Conservation (phyloP, 2,329 filamentous ascomycete genomes). For the Pseudogymnoascus sp. region DNA sequence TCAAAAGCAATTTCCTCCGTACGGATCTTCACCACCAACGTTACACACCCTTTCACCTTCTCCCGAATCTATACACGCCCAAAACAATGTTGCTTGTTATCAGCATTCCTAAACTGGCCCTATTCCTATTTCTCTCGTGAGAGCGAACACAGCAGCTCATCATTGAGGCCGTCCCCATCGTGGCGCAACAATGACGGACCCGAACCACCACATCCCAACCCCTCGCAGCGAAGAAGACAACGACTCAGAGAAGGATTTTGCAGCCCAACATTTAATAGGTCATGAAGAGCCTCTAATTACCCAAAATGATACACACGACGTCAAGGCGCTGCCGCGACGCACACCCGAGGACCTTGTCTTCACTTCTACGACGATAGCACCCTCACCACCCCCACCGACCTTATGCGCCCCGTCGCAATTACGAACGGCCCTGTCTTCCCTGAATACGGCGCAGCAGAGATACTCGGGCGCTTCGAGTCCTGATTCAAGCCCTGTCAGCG, state of each 20-base stretch:
- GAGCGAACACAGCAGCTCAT: neutral
- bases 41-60: neutral
- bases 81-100: slow-evolving; percentile 5
- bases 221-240: neutral
- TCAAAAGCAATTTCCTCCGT: slow-evolving; percentile 9
- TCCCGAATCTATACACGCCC: neutral
- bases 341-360: slow-evolving; percentile 11
- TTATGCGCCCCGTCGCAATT: slow-evolving; percentile 37
- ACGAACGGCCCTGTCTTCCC: slow-evolving; percentile 23
- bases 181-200: neutral
- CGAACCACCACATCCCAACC: neutral
- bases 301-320: neutral
- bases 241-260: neutral
- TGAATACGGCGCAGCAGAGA: slow-evolving; percentile 15
- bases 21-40: slow-evolving; percentile 2
- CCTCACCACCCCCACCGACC: slow-evolving; percentile 17
- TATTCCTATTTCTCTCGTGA: slow-evolving; percentile 4
- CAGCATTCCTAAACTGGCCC: neutral
- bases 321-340: neutral
- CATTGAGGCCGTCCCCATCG: neutral
- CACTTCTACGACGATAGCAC: slow-evolving; percentile 13
- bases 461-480: slow-evolving; percentile 32
- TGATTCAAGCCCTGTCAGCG: slow-evolving; percentile 17
- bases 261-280: neutral
- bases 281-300: neutral